Evolutionary conservation across 2,329 filamentous ascomycete genomes (phyloP).

Genomic region (Gremmenia infestans): DNA sequence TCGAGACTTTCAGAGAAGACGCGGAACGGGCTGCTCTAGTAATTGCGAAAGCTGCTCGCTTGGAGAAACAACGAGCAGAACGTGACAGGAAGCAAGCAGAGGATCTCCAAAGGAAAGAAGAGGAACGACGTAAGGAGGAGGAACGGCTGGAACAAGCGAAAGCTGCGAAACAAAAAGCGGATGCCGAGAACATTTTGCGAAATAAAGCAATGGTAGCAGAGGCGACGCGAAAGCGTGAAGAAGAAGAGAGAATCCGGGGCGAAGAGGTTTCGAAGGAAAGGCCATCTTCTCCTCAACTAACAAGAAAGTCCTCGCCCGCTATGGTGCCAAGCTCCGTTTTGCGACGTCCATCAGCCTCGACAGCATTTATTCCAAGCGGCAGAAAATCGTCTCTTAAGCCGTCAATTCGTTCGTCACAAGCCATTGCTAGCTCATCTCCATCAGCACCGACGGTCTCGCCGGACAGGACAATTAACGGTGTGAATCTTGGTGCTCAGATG

Average conservation of each 20-base stretch:
- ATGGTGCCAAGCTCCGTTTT: neutral
- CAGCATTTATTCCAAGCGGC: conserved; percentile 23
- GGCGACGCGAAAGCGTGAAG: conserved; percentile 9
- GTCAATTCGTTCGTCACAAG: conserved; percentile 16
- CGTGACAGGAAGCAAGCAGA: conserved; percentile 11
- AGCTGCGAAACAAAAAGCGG: conserved; percentile 1
- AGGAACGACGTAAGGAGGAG: conserved; percentile 3
- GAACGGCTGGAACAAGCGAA: conserved; percentile 6
- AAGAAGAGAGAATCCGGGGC: conserved; percentile 14
- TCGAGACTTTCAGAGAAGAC: conserved; percentile 10
- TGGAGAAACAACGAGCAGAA: conserved; percentile 14
- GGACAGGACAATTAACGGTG: conserved; percentile 7
- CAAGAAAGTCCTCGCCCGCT: conserved; percentile 8
- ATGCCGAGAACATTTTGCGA: conserved; percentile 8
- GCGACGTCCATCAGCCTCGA: conserved; percentile 18
- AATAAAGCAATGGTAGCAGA: conserved; percentile 13
- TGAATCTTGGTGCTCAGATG: conserved; percentile 21
- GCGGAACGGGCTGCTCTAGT: conserved; percentile 6
- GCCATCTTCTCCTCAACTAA: conserved; percentile 5
- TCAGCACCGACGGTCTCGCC: conserved; percentile 6
- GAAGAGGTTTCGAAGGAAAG: conserved; percentile 7
- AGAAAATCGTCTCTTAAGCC: conserved; percentile 23
- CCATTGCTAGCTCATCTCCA: conserved; percentile 20
- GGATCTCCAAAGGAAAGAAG: conserved; percentile 3
- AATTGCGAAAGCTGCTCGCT: conserved; percentile 12